Evolutionary conservation across 1,284 basidiomycete genomes (phyloP).

Genomic region (Puccinia novopanici): DNA sequence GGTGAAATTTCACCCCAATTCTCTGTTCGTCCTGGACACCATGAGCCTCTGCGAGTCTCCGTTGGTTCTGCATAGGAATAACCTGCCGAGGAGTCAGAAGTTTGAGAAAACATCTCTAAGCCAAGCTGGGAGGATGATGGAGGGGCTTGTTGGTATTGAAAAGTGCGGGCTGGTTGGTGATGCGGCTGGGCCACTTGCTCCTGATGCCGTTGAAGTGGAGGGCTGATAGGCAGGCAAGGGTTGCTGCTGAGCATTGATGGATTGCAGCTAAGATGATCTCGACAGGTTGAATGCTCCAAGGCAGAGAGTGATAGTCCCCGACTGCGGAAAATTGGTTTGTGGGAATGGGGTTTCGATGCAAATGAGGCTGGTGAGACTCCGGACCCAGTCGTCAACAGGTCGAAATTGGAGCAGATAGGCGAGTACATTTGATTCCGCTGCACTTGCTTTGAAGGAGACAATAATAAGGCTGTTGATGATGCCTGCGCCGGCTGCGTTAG

Average conservation of each 20-base stretch:
- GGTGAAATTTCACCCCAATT: not conserved
- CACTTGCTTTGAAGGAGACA: too few relatives aligned
- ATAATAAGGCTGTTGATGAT: too few relatives aligned
- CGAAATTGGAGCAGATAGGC: too few relatives aligned
- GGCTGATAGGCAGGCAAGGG: too few relatives aligned
- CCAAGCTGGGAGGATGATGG: not conserved
- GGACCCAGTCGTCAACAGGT: not conserved
- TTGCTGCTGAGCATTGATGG: not conserved
- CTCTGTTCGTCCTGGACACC: conserved; percentile 21
- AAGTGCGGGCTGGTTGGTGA: too few relatives aligned
- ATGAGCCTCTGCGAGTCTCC: conserved; percentile 13
- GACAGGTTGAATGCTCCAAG: conserved; percentile 16
- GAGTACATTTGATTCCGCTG: too few relatives aligned
- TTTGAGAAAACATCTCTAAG: not conserved
- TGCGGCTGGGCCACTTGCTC: too few relatives aligned
- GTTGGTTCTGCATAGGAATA: not conserved
- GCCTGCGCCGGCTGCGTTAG: not conserved
- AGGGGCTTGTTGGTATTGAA: too few relatives aligned
- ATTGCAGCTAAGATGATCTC: not conserved
- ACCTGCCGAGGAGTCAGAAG: not conserved
- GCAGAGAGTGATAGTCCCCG: conserved; percentile 37
- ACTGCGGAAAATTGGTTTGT: not conserved
- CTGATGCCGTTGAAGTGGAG: too few relatives aligned
- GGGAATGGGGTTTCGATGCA: not conserved
- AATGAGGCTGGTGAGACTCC: not conserved